Evolutionary conservation across 2,329 filamentous ascomycete species (phyloP), one percentile per base, ranked within the genome.

Genomic region (Trichoderma sp.): DNA sequence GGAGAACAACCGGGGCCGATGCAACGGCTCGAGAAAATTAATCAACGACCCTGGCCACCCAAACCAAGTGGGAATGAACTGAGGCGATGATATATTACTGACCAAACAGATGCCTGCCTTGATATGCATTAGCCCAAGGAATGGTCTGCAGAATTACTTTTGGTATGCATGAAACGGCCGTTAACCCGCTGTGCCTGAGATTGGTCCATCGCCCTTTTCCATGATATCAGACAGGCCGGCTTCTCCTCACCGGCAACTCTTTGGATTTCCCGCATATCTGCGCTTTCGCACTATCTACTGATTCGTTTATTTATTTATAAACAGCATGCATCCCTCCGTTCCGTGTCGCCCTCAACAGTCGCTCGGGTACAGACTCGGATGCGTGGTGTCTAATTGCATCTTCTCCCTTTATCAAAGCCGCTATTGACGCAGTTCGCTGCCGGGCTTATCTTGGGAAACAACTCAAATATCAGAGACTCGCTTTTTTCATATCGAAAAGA

Each of bases 141-240:
- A 68, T 68, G 66, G 66, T 21, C 57, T 63, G 66, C 64, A 67
- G 29, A 43, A 31, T 66, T 67, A 59, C 55, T 67, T 67, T 67
- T 55, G 68, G 55, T 60, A 64, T 65, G 59, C 68, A 58, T 64
- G 33, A 61, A 40, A 52, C n/a, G 33, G 33, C 61, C 43, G 31
- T 56, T 55, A 40, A 58, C 56, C 47, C 31, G 64, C 64, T 47
- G 64, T 67, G 11, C 55, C 64, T 49, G 56, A 61, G 68, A 69
- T 69, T 69, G 68, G 68, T 24, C 57, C 21, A 65, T 60, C 27
- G 61, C 21, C 33, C 33, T 49, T 58, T 16, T 27, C 61, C 33
- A 64, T 60, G 60, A 69, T 69, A 69, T 59, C 68, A 24, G 55
- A 53, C 43, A 35, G 4, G 10, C 35, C 55, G 10, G 53, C 55